Base-by-base conservation (phyloP, 140 eudicot genomes). In the Senecio squalidus region DNA sequence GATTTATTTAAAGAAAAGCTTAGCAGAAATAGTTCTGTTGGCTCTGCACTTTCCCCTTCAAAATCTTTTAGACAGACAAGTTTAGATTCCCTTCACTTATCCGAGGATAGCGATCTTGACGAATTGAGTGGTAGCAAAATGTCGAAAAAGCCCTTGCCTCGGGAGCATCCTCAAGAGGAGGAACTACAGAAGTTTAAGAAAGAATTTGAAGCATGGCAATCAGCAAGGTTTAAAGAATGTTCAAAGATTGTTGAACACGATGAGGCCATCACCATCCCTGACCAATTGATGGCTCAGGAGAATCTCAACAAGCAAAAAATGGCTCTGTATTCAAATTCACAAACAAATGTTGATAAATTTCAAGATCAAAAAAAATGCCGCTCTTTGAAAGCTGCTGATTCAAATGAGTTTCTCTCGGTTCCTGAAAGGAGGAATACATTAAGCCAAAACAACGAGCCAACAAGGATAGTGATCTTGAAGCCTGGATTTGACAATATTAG, bases 121-220 rank as follows among this genome's bases (percentile, higher is more conserved):
- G 77, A 66, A 33, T 71, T 71, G 89, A 70, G 67, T 18, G 48
- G 60, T 60, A 55, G 55, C 62, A 56, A 52, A 50, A 79, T 36
- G 20, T 55, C 58, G 20, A 73, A 70, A 49, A 80, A 67, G 68
- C 79, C 80, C 49, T 74, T 27, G 66, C 89, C 82, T 21, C 89
- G 99, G 14, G 87, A 82, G 75, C 99, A 93, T 69, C 99, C 99
- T 46, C 99, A 93, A 70, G 99, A 93, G 70, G 91, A 93, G 68
- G 99, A 93, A 68, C 72, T 93, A 6, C 93, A 93, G 66, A 85
- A 82, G 76, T 93, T 93, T 47, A 93, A 93, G 78, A 84, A 88
- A 78, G 99, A 93, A 30, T 93, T 93, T 50, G 96, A 80, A 76
- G 96, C 94, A 62, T 93, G 89, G 86, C 99, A 88, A 72, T 62